A percentile compares a stretch with the other conserved stretches of the same genome.
These are phyloP conservation scores for Barnettozyma hawaiiensis DNA, from an alignment of 1,139 yeast genomes.

Conservation along the genomic window DNA sequence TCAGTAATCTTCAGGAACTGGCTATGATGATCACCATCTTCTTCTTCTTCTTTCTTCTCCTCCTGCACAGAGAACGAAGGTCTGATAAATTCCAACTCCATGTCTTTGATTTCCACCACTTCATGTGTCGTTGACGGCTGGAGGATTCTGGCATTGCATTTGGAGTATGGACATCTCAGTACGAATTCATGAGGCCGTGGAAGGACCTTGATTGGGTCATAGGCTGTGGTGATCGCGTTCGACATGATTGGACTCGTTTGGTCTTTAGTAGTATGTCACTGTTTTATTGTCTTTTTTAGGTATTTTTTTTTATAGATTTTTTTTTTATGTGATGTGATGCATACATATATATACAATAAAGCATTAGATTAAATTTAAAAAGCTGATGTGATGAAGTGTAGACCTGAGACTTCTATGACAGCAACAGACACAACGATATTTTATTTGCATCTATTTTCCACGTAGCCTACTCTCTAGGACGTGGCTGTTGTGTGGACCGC, in stretches of 20 bases:
- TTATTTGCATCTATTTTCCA: background rate
- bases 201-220: constrained; percentile 5
- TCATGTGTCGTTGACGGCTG: constrained; percentile 9
- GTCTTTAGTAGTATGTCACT: too few relatives aligned
- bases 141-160: constrained; percentile 24
- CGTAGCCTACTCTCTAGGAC: constrained; percentile 5
- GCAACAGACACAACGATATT: background rate
- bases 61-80: background rate
- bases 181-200: background rate
- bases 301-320: too few relatives aligned
- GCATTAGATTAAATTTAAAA: background rate
- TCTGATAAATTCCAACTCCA: constrained; percentile 12
- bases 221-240: background rate
- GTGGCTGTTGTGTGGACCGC: constrained; percentile 7
- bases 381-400: background rate
- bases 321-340: too few relatives aligned
- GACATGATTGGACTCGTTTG: too few relatives aligned
- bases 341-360: too few relatives aligned
- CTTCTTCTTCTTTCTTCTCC: background rate
- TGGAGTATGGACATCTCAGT: constrained; percentile 23
- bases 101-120: background rate
- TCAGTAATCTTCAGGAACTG: constrained; percentile 43
- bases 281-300: too few relatives aligned
- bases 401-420: background rate
- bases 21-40: constrained; percentile 7